Conservation (phyloP, 2,329 filamentous ascomycete species). For the Macroventuria anomochaeta region DNA sequence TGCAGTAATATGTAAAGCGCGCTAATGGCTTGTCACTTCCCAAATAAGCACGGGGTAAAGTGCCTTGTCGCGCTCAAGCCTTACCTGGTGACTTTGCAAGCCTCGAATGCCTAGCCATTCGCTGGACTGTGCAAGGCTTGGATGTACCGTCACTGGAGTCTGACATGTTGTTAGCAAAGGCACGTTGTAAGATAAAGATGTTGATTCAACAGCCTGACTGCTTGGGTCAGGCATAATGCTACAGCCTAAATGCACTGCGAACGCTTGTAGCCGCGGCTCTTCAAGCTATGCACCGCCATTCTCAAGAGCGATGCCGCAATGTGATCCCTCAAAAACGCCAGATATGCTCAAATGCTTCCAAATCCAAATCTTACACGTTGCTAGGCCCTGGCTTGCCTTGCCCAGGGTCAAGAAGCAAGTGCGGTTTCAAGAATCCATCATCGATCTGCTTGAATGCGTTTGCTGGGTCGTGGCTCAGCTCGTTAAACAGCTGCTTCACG, state of each 20-base stretch:
- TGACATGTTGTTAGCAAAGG: neutral
- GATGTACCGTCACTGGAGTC: neutral
- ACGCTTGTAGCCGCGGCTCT: constrained; percentile 1
- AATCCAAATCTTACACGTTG: constrained; percentile 39
- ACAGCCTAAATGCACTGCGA: constrained; percentile 12
- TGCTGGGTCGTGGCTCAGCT: constrained; percentile 82
- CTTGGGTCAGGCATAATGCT: neutral
- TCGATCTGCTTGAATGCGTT: constrained; percentile 91
- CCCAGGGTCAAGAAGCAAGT: constrained; percentile 75
- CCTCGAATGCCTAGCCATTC: constrained; percentile 5
- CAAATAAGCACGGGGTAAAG: constrained; percentile 8
- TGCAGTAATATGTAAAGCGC: constrained; percentile 12
- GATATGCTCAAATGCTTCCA: constrained; percentile 19
- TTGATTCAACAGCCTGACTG: neutral
- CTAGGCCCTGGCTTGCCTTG: constrained; percentile 43
- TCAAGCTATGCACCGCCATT: neutral
- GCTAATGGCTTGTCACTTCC: constrained; percentile 12
- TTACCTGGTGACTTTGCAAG: constrained; percentile 8
- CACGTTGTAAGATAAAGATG: neutral
- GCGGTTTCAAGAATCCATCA: constrained; percentile 95
- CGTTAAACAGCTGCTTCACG: constrained; percentile 78
- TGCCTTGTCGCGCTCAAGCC: constrained; percentile 16
- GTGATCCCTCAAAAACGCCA: constrained; percentile 24
- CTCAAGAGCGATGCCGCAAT: neutral
- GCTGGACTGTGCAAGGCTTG: constrained; percentile 11